Conservation (phyloP, 2,329 filamentous ascomycete species). For the Incumbomyces delicatus region DNA sequence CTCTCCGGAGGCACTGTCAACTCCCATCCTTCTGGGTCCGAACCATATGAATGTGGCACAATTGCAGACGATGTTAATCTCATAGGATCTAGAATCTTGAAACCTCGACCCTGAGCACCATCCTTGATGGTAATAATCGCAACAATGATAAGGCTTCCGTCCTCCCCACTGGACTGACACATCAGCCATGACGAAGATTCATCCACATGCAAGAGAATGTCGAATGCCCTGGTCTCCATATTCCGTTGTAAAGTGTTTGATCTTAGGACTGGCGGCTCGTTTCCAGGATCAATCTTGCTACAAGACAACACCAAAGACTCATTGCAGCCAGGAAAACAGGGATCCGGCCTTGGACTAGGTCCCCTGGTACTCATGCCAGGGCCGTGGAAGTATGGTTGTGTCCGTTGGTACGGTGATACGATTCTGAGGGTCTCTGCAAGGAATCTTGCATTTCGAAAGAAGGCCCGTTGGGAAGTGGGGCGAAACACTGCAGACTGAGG, state of each 20-base stretch:
- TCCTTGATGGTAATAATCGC: constrained; percentile 4
- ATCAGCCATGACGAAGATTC: constrained; percentile 4
- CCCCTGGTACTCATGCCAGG: neutral
- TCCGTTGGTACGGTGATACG: constrained; percentile 1
- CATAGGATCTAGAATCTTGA: constrained; percentile 1
- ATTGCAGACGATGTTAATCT: neutral
- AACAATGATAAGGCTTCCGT: neutral
- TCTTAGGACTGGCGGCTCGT: constrained; percentile 4
- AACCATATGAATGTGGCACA: neutral
- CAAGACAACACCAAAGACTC: neutral
- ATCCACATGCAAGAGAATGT: constrained; percentile 1
- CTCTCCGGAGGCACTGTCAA: neutral
- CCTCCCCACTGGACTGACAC: neutral
- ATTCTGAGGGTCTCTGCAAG: constrained; percentile 2
- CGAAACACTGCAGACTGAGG: neutral
- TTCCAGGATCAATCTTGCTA: neutral
- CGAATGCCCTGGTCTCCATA: neutral
- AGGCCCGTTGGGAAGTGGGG: constrained; percentile 2
- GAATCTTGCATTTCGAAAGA: constrained; percentile 5
- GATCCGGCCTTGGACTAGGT: constrained; percentile 1
- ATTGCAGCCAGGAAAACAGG: neutral
- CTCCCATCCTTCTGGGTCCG: neutral
- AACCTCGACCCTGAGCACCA: neutral
- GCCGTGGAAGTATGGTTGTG: constrained; percentile 1
- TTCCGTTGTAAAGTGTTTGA: constrained; percentile 2